Percentiles rank a stretch among this genome's conserved stretches.
Conservation (phyloP, 495 filamentous ascomycete species). For the Astrothelium macrocarpum region DNA sequence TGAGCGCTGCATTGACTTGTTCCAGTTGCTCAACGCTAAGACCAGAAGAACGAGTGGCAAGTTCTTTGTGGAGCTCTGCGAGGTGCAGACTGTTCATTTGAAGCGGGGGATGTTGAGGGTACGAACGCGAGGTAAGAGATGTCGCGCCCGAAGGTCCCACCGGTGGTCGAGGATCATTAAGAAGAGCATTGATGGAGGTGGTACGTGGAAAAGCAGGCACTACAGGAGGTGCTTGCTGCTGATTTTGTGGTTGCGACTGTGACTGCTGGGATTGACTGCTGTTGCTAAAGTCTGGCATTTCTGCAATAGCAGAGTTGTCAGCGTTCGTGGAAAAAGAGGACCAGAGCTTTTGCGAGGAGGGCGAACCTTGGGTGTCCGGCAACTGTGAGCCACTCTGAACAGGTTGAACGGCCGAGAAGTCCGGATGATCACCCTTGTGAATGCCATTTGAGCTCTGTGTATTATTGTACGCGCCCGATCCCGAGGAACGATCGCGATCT, state of each 20-base stretch:
- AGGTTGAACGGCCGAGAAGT: constrained; percentile 26
- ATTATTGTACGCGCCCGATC: constrained; percentile 38
- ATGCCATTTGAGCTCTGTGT: constrained; percentile 56
- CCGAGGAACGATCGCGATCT: constrained; percentile 29
- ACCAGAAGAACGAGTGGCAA: constrained; percentile 60
- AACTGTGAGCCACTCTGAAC: constrained; percentile 37
- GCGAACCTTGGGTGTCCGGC: constrained; percentile 50
- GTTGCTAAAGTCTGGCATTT: constrained; percentile 29
- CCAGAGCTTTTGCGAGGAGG: background rate
- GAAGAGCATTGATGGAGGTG: constrained; percentile 40
- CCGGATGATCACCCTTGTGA: constrained; percentile 25
- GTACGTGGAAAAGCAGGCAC: constrained; percentile 44
- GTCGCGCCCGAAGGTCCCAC: constrained; percentile 2
- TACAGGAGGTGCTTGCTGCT: constrained; percentile 11
- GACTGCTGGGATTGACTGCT: constrained; percentile 19
- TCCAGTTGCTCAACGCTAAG: constrained; percentile 89
- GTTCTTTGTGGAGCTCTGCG: constrained; percentile 44
- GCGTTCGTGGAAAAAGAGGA: background rate
- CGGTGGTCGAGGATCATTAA: constrained; percentile 43
- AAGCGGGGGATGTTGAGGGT: background rate
- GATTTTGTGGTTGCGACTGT: constrained; percentile 11
- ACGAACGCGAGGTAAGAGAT: constrained; percentile 14
- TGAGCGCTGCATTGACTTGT: constrained; percentile 80
- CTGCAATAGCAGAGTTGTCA: constrained; percentile 8
- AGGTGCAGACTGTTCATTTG: constrained; percentile 50